Conservation (phyloP, 179 eudicot species). For the Gypsophila paniculata region DNA sequence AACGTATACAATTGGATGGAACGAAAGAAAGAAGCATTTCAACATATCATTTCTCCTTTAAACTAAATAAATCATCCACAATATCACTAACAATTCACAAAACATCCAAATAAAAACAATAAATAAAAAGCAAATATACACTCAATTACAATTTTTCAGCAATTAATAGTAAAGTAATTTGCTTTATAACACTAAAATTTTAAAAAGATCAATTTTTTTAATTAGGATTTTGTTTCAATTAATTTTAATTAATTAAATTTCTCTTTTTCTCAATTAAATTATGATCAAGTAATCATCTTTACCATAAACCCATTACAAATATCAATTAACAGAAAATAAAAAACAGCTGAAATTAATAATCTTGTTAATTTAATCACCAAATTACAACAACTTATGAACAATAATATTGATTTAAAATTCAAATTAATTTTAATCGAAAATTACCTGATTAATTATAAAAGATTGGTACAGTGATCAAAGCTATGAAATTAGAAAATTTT, state of each 20-base stretch:
- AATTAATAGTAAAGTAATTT: not conserved
- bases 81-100: not conserved
- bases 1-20: no score
- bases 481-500: not conserved
- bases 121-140: not conserved
- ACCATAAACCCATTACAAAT: not conserved
- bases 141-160: not conserved
- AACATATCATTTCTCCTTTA: not conserved
- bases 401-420: not conserved
- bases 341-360: not conserved
- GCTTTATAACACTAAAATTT: not conserved
- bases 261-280: not conserved
- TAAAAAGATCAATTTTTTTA: not conserved
- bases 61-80: not conserved
- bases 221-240: not conserved
- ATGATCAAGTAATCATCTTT: not conserved
- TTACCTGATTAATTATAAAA: not conserved
- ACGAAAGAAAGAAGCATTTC: not conserved
- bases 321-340: not conserved
- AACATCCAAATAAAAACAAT: not conserved
- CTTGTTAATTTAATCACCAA: not conserved
- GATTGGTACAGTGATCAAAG: slow-evolving; percentile 7
- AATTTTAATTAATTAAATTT: no score
- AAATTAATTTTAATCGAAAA: not conserved
- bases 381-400: not conserved